These are phyloP conservation scores for Nyssa sinensis DNA, from an alignment of 148 eudicot species.

Conservation along the genomic window DNA sequence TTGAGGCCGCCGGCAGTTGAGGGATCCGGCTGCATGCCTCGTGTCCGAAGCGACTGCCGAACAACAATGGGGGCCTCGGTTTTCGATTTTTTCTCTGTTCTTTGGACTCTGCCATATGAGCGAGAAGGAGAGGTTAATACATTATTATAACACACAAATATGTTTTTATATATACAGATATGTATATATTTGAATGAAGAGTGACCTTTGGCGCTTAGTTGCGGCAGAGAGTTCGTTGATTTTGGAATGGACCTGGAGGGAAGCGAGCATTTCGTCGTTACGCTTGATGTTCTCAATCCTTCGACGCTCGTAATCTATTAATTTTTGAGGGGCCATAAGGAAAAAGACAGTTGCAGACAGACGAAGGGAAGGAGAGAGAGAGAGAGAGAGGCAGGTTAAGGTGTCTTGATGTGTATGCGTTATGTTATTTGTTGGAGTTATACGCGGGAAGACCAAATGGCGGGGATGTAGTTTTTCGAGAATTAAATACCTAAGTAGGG, in stretches of 20 bases:
- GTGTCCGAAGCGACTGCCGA: constrained; percentile 62
- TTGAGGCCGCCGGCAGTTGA: constrained; percentile 41
- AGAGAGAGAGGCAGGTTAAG: background rate
- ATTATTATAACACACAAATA: no score
- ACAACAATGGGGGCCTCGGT: constrained; percentile 47
- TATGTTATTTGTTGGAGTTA: no score
- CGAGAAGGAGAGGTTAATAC: no score
- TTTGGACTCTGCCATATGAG: constrained; percentile 37
- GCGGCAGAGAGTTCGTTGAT: background rate
- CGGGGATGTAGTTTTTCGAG: background rate
- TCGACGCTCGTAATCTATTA: background rate
- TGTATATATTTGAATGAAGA: background rate
- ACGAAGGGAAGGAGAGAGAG: background rate
- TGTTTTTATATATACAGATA: no score
- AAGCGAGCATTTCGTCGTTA: background rate
- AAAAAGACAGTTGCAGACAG: background rate
- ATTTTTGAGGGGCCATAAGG: background rate
- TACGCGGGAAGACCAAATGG: background rate
- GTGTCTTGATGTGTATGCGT: no score
- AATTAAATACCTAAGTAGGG: no score
- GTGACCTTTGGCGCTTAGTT: background rate
- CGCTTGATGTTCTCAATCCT: background rate
- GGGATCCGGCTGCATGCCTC: constrained; percentile 60
- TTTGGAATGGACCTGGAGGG: background rate
- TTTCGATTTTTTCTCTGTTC: constrained; percentile 57